phyloP scores from a whole-genome alignment of 2,329 filamentous ascomycete species.

The Neonectria neomacrospora region DNA sequence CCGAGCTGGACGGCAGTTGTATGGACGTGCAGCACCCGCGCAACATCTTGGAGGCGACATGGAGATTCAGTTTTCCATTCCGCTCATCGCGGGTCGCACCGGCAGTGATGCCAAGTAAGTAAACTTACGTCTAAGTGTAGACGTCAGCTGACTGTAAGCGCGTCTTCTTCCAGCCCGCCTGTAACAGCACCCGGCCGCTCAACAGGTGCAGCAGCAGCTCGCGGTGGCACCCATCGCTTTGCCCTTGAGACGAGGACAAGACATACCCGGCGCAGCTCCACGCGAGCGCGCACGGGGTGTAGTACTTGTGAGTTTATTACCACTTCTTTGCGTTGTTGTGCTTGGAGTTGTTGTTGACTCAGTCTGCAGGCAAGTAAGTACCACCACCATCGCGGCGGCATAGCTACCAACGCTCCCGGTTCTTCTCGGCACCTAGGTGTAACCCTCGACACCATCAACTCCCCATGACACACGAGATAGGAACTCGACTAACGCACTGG shows the following conservation, averaged over 20 bases:
- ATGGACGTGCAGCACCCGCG: constrained; percentile 22
- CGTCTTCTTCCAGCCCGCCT: constrained; percentile 31
- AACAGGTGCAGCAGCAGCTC: constrained; percentile 32
- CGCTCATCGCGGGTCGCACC: constrained; percentile 39
- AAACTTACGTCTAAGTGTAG: background rate
- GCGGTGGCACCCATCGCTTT: constrained; percentile 50
- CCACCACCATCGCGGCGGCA: background rate
- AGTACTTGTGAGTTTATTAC: constrained; percentile 49
- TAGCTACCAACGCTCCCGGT: background rate
- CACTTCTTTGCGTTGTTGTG: background rate
- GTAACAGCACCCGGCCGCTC: constrained; percentile 28
- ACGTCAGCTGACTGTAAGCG: constrained; percentile 26
- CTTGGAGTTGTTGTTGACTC: constrained; percentile 21
- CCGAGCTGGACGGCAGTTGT: constrained; percentile 18
- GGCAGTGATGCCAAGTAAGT: constrained; percentile 43
- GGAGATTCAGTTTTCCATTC: constrained; percentile 54
- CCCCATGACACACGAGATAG: background rate
- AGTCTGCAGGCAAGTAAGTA: constrained; percentile 49
- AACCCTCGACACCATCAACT: constrained; percentile 1
- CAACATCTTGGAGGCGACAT: constrained; percentile 36
- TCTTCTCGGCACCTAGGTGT: background rate
- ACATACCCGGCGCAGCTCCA: constrained; percentile 53
- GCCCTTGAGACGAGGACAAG: constrained; percentile 52
- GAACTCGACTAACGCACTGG: constrained; percentile 23
- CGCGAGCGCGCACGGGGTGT: constrained; percentile 53